phyloP scores from a whole-genome alignment of 176 grass and related monocot genomes.

The Pontederia paniculata region DNA sequence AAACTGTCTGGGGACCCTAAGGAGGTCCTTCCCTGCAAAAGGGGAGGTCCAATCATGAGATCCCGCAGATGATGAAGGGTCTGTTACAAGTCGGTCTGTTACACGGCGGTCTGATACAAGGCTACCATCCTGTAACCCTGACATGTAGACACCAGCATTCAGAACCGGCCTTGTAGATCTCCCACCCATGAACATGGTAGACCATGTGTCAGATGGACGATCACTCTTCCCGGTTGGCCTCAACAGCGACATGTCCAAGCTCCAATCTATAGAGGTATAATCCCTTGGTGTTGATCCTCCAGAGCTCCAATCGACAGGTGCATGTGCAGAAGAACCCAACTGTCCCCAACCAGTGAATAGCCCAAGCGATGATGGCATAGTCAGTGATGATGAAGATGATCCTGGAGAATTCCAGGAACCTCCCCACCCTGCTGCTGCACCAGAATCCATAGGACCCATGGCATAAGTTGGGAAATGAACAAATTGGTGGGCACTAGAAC shows the following conservation, averaged over 20 bases:
- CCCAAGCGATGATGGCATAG: constrained; percentile 48
- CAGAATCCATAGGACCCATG: constrained; percentile 49
- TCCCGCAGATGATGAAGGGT: neutral
- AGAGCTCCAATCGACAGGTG: constrained; percentile 58
- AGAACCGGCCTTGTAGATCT: constrained; percentile 32
- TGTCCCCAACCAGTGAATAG: constrained; percentile 54
- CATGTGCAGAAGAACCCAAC: constrained; percentile 23
- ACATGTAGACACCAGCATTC: constrained; percentile 24
- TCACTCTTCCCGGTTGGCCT: constrained; percentile 49
- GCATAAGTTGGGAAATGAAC: constrained; percentile 43
- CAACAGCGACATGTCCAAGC: constrained; percentile 60
- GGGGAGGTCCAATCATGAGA: constrained; percentile 7
- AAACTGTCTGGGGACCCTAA: constrained; percentile 2
- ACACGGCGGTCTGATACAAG: constrained; percentile 26
- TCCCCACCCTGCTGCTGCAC: constrained; percentile 51
- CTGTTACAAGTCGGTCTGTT: neutral
- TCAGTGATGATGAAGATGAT: constrained; percentile 37
- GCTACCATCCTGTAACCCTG: constrained; percentile 44
- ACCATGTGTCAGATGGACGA: constrained; percentile 72
- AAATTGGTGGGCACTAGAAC: constrained; percentile 37
- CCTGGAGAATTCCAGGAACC: constrained; percentile 42
- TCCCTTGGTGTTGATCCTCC: constrained; percentile 46
- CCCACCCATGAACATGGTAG: constrained; percentile 94
- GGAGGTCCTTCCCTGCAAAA: constrained; percentile 4
- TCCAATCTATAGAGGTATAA: constrained; percentile 96